A percentile compares a stretch with the other conserved stretches of the same genome.
These are phyloP conservation scores for Benincasa hispida DNA, from an alignment of 306 rosid genomes.

Conservation along the genomic window DNA sequence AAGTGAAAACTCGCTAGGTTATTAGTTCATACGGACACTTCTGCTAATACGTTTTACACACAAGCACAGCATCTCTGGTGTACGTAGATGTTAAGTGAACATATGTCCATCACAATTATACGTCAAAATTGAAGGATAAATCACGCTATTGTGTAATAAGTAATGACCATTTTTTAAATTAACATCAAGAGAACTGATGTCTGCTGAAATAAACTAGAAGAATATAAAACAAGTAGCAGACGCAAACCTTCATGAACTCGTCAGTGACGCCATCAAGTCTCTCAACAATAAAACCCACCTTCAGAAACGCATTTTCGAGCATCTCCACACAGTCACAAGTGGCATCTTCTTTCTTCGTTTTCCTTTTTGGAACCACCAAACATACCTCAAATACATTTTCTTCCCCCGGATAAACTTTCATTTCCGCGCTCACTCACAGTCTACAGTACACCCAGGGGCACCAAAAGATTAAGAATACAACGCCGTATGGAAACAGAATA, in stretches of 20 bases:
- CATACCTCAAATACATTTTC: slow-evolving; percentile 60
- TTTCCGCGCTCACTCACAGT: slow-evolving; percentile 16
- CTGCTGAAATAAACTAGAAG: not conserved
- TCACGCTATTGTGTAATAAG: not conserved
- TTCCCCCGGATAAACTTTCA: slow-evolving; percentile 34
- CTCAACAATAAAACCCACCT: slow-evolving; percentile 58
- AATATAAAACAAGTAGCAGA: not conserved
- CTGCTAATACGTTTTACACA: not conserved
- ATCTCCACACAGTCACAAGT: slow-evolving; percentile 33
- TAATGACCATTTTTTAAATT: not conserved
- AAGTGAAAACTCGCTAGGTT: not conserved
- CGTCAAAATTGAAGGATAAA: not conserved
- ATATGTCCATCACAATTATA: not conserved
- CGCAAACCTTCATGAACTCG: slow-evolving; percentile 77
- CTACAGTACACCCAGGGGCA: slow-evolving; percentile 2
- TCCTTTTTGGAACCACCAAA: slow-evolving; percentile 65
- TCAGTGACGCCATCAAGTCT: slow-evolving; percentile 72
- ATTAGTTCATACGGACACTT: not conserved
- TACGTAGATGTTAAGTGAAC: not conserved
- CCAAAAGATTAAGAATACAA: not conserved
- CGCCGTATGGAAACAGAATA: slow-evolving; percentile 1
- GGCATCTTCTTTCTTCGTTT: slow-evolving; percentile 25
- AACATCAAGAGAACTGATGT: not conserved
- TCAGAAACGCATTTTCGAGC: slow-evolving; percentile 44
- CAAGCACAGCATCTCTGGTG: not conserved